A percentile compares a stretch with the other conserved stretches of the same genome.
phyloP scores from a whole-genome alignment of 345 rosid genomes.

The Cardiospermum halicacabum region DNA sequence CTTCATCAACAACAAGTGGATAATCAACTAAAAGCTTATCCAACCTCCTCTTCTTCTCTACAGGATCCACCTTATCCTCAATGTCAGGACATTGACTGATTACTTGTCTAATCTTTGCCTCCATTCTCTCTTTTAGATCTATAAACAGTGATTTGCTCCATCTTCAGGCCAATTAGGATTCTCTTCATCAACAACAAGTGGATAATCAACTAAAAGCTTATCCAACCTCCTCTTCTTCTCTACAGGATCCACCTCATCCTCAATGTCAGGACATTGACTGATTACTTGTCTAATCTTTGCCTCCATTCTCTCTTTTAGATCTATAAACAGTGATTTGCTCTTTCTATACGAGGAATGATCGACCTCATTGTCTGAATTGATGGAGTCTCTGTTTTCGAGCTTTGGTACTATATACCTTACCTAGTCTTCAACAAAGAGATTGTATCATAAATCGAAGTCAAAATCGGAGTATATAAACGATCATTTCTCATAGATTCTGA shows the following conservation, averaged over 20 bases:
- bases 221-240: conserved; percentile 70
- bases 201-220: conserved; percentile 74
- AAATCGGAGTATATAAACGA: conserved; percentile 32
- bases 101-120: conserved; percentile 74
- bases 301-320: conserved; percentile 80
- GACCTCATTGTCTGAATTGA: no score
- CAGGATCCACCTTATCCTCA: conserved; percentile 51
- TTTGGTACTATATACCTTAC: no score
- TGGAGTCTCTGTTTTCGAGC: no score
- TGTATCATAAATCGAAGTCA: conserved; percentile 52
- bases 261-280: conserved; percentile 40
- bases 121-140: conserved; percentile 75
- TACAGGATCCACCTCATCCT: conserved; percentile 49
- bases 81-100: conserved; percentile 45
- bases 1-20: conserved; percentile 79
- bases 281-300: conserved; percentile 68
- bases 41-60: conserved; percentile 63
- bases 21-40: conserved; percentile 75
- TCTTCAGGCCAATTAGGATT: conserved; percentile 96
- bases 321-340: conserved; percentile 45
- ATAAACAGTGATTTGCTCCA: conserved; percentile 46
- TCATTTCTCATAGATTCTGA: conserved; percentile 47
- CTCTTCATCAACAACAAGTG: conserved; percentile 77
- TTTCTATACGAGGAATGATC: no score
- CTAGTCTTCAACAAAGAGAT: conserved; percentile 55